A percentile compares a stretch with the other conserved stretches of the same genome.
Conservation (phyloP, 352 stramenopile genomes). For the Proteromonas lacertae region DNA sequence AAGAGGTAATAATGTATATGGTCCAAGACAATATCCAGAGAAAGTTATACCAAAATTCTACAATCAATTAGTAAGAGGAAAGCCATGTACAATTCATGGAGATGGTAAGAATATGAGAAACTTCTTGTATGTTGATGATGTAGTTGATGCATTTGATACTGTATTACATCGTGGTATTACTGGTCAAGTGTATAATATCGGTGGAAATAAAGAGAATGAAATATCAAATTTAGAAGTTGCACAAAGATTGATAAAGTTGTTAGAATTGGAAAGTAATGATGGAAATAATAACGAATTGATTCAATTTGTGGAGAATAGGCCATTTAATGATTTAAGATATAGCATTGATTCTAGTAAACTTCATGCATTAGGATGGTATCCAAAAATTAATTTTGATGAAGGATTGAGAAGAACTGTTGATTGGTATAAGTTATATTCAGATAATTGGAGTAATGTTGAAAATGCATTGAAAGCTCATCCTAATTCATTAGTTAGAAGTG, state of each 20-base stretch:
- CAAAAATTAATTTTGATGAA: slow-evolving; percentile 55
- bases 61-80: slow-evolving; percentile 56
- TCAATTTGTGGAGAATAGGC: slow-evolving; percentile 21
- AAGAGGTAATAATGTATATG: slow-evolving; percentile 92
- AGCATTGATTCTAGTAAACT: slow-evolving; percentile 65
- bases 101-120: slow-evolving; percentile 65
- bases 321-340: slow-evolving; percentile 84
- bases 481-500: too few relatives aligned
- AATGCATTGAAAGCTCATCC: slow-evolving; percentile 32
- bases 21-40: slow-evolving; percentile 87
- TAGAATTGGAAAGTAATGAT: slow-evolving; percentile 20
- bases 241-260: slow-evolving; percentile 36
- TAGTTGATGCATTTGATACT: slow-evolving; percentile 68
- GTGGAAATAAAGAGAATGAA: slow-evolving; percentile 40
- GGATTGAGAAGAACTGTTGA: slow-evolving; percentile 32
- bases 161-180: slow-evolving; percentile 62
- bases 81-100: slow-evolving; percentile 64
- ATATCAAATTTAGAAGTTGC: slow-evolving; percentile 39
- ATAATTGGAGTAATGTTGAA: slow-evolving; percentile 24
- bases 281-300: slow-evolving; percentile 24
- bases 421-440: slow-evolving; percentile 13
- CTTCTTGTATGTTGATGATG: slow-evolving; percentile 80
- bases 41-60: slow-evolving; percentile 95
- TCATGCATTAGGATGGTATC: slow-evolving; percentile 50
- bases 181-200: slow-evolving; percentile 86